A percentile compares a stretch with the other conserved stretches of the same genome.
Conservation (phyloP, 1,284 basidiomycete species). For the Pseudomicrostroma phylloplanum region DNA sequence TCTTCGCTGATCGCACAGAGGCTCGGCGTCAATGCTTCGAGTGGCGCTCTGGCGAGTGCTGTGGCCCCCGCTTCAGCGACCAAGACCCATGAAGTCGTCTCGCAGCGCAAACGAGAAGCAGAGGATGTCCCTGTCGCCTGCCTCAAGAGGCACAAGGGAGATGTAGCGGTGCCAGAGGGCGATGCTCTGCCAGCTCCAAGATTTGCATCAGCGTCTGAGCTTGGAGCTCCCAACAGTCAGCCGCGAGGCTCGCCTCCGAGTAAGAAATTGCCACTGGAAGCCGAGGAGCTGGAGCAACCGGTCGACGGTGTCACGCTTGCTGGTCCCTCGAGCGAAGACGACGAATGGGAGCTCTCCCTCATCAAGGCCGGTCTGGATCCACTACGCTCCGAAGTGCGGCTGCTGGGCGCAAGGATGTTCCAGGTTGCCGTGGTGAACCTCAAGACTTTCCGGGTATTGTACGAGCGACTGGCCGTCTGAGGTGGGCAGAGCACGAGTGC, state of each 20-base stretch:
- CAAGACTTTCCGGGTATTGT: background rate
- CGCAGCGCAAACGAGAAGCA: background rate
- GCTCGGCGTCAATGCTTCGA: background rate
- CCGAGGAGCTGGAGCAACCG: background rate
- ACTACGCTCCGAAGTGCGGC: background rate
- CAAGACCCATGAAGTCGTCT: background rate
- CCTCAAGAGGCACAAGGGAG: too few relatives aligned
- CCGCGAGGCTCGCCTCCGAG: background rate
- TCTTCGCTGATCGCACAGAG: background rate
- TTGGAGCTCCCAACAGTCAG: background rate
- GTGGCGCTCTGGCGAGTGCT: background rate
- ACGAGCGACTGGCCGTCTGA: background rate
- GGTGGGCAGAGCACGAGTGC: too few relatives aligned
- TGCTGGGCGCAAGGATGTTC: background rate
- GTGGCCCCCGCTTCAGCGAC: background rate
- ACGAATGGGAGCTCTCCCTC: background rate
- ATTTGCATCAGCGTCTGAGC: background rate
- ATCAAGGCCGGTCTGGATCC: background rate
- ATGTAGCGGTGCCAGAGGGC: background rate
- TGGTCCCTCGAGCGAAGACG: background rate
- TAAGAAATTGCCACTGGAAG: background rate
- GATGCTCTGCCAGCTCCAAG: background rate
- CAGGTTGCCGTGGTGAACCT: background rate
- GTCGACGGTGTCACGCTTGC: too few relatives aligned
- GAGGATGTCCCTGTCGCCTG: background rate